phyloP scores from a whole-genome alignment of 331 rosid species.

The Rosa hybrid region DNA sequence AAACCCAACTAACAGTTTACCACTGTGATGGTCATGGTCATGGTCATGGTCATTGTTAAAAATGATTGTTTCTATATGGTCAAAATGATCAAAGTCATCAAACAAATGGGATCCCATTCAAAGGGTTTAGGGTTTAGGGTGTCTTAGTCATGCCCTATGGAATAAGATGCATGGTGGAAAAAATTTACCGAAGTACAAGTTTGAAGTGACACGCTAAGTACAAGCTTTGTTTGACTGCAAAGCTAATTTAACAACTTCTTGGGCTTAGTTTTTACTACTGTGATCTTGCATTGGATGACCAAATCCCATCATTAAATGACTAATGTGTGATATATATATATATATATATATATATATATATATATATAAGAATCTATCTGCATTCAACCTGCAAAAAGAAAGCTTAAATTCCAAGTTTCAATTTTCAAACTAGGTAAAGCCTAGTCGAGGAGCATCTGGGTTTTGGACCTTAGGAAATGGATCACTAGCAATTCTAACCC shows the following conservation, averaged over 20 bases:
- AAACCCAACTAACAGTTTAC: constrained; percentile 2
- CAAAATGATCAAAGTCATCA: constrained; percentile 11
- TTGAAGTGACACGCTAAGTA: not conserved
- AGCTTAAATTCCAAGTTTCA: constrained; percentile 7
- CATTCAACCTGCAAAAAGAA: constrained; percentile 20
- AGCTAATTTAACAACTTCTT: not conserved
- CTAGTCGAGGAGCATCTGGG: constrained; percentile 83
- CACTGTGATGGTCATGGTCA: constrained; percentile 24
- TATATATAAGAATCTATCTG: not conserved
- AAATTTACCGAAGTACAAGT: constrained; percentile 9
- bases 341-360: not conserved
- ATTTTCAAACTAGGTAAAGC: constrained; percentile 25
- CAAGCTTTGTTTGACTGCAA: constrained; percentile 7
- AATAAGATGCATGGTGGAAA: not conserved
- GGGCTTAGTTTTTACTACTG: not conserved
- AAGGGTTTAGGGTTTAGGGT: not conserved
- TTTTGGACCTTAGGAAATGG: constrained; percentile 43
- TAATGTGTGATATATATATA: not conserved
- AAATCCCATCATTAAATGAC: constrained; percentile 18
- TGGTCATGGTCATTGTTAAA: constrained; percentile 23
- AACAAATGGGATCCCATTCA: constrained; percentile 2
- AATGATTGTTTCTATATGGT: constrained; percentile 5
- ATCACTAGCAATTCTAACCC: constrained; percentile 38
- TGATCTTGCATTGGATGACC: not conserved
- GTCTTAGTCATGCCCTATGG: not conserved